These are phyloP conservation scores for Metschnikowia proteae DNA, from an alignment of 805 yeast genomes.

Conservation along the genomic window DNA sequence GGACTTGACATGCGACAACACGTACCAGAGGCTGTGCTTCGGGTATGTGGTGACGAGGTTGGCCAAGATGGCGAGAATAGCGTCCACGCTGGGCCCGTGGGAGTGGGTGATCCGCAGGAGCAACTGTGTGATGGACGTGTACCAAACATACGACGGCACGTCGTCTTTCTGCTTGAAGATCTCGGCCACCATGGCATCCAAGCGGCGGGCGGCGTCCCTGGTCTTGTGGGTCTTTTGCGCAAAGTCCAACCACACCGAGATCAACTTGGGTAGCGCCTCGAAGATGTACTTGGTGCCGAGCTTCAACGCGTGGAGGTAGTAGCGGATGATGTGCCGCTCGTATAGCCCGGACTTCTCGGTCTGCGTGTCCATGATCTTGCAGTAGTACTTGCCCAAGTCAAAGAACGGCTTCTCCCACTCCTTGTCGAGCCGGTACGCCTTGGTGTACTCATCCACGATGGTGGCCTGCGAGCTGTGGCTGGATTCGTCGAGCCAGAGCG, in stretches of 20 bases:
- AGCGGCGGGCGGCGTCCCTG: constrained; percentile 31
- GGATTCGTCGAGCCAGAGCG: constrained; percentile 84
- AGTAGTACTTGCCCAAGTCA: constrained; percentile 73
- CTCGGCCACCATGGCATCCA: constrained; percentile 47
- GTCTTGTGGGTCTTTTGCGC: constrained; percentile 29
- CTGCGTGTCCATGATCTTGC: constrained; percentile 70
- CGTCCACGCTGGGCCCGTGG: constrained; percentile 50
- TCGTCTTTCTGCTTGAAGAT: constrained; percentile 40
- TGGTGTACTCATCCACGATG: constrained; percentile 64
- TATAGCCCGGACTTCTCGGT: constrained; percentile 46
- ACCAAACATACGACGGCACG: constrained; percentile 63
- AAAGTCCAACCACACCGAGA: constrained; percentile 88
- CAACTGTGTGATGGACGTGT: constrained; percentile 79
- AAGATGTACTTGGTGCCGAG: constrained; percentile 63
- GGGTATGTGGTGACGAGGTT: constrained; percentile 66
- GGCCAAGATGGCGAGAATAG: constrained; percentile 56
- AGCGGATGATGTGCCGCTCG: constrained; percentile 52
- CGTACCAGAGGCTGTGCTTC: constrained; percentile 80
- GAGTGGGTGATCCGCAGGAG: constrained; percentile 73
- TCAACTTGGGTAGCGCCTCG: constrained; percentile 85
- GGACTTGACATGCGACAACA: constrained; percentile 67
- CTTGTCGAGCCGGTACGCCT: constrained; percentile 51
- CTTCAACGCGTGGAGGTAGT: constrained; percentile 56
- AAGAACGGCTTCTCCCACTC: constrained; percentile 79
- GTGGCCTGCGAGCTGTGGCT: constrained; percentile 76